Base-by-base conservation (phyloP, 2,329 filamentous ascomycete species). In the Pezicula radicicola region DNA sequence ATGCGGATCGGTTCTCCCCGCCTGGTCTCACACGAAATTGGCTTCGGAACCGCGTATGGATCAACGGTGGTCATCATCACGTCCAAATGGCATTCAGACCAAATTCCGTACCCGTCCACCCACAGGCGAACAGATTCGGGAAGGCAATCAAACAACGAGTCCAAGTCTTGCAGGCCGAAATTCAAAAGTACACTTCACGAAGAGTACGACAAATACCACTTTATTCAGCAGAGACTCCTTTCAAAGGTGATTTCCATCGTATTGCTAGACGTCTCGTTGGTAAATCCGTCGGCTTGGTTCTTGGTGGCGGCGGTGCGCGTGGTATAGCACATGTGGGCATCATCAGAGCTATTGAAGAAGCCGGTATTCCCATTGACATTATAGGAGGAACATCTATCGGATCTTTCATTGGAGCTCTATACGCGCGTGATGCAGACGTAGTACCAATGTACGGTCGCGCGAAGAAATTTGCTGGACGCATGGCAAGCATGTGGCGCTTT, bases 401-500 rank as follows among this genome's bases (percentile, higher is more conserved):
- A 15, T 84, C 93, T 1, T 97, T 99, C 67, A 92, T 97, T 49
- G 94, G 95, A 7, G 94, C 90, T 1, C 76, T 99, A 2, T 99
- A 99, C 68, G 94, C 95, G 1, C 89, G 93, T 51, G 94, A 99
- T 67, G 94, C 93, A 9, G 95, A 99, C 65, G 86, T 97, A 1
- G 93, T 99, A 4, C 94, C 94, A 12, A 96, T 97, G 81, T 96
- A 96, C 63, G 94, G 94, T 0, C 83, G 95, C 43, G 91, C 91
- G 13, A 99, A 99, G 79, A 97, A 97, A 68, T 99, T 99, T 68
- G 84, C 94, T 0, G 92, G 94, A 4, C 88, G 95, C n/a, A 99
- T 99, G 95, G 91, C 90, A 42, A 97, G 93, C 70, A 90, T 97
- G 73, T 99, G 94, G 94, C 85, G 94, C n/a, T 97, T 99, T 68